Evolutionary conservation across 2,329 filamentous ascomycete species (phyloP).

Genomic region (Lasiodiplodia sp.): DNA sequence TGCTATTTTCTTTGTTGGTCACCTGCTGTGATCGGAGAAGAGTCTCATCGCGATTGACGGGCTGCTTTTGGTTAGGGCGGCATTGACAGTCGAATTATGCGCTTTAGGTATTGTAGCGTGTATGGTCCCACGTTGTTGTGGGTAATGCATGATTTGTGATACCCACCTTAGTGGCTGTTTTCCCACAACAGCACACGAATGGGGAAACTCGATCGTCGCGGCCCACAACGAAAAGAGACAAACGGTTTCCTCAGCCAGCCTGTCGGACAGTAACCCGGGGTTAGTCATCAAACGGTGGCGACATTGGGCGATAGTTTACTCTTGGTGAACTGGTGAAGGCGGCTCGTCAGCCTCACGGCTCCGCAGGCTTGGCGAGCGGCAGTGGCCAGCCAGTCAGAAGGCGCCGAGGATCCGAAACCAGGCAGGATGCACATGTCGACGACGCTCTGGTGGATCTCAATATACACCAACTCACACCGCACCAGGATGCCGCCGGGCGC

Average conservation of each 20-base stretch:
- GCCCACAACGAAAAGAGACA: not conserved
- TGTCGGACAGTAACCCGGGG: not conserved
- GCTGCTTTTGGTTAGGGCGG: not conserved
- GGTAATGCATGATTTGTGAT: not conserved
- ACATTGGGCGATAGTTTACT: not conserved
- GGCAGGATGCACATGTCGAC: not conserved
- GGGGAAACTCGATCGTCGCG: constrained; percentile 12
- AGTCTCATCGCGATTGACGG: not conserved
- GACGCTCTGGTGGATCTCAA: not conserved
- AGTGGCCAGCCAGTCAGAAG: not conserved
- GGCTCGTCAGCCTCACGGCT: not conserved
- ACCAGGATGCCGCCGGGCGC: not conserved
- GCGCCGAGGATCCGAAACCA: not conserved
- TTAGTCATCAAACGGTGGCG: not conserved
- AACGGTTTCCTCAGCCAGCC: not conserved
- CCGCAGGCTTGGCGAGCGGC: not conserved
- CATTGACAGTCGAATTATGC: not conserved
- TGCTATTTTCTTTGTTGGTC: too few species aligned
- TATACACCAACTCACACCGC: not conserved
- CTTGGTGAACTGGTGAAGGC: not conserved
- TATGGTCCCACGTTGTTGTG: not conserved
- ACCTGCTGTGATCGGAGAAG: not conserved
- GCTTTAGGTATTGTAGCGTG: not conserved
- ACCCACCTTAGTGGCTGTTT: not conserved
- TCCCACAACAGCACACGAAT: not conserved